phyloP scores from a whole-genome alignment of 768 basidiomycete genomes.

The Rhodosporidiobolus sp. region DNA sequence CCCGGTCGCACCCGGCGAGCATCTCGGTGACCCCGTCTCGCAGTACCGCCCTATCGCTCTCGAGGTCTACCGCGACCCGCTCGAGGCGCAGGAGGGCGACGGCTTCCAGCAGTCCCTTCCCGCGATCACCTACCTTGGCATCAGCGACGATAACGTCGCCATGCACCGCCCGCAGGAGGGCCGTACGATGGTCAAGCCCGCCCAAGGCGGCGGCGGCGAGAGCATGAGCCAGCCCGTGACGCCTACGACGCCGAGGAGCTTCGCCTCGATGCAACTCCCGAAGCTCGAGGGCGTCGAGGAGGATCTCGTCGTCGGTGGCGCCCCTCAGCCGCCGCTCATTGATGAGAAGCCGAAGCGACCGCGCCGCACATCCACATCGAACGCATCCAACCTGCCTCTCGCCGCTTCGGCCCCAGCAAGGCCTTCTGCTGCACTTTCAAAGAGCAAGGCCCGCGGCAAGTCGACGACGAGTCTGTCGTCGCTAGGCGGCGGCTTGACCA shows the following conservation, averaged over 20 bases:
- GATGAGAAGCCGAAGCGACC: conserved; percentile 17
- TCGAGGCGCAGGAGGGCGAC: conserved; percentile 51
- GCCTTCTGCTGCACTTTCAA: conserved; percentile 72
- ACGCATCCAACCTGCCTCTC: background rate
- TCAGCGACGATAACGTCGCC: conserved; percentile 91
- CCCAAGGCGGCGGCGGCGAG: background rate
- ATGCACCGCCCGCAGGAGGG: conserved; percentile 81
- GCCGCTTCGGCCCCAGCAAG: conserved; percentile 44
- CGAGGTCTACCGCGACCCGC: conserved; percentile 64
- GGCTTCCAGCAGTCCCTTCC: conserved; percentile 36
- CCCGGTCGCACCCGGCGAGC: conserved; percentile 77
- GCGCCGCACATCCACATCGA: conserved; percentile 32
- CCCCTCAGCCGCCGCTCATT: no score
- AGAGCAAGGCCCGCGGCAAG: conserved; percentile 19
- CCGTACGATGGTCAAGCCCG: conserved; percentile 55
- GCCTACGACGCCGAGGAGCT: conserved; percentile 11
- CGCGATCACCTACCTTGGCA: conserved; percentile 79
- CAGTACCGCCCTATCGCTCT: conserved; percentile 95
- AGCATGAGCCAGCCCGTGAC: conserved; percentile 6
- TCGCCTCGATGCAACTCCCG: background rate
- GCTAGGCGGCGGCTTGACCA: background rate
- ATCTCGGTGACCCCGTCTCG: conserved; percentile 88
- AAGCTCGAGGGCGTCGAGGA: background rate
- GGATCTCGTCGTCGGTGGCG: background rate
- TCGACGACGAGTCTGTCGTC: conserved; percentile 6